Evolutionary conservation across 2,329 filamentous ascomycete species (phyloP).

Genomic region (Beauveria bassiana): DNA sequence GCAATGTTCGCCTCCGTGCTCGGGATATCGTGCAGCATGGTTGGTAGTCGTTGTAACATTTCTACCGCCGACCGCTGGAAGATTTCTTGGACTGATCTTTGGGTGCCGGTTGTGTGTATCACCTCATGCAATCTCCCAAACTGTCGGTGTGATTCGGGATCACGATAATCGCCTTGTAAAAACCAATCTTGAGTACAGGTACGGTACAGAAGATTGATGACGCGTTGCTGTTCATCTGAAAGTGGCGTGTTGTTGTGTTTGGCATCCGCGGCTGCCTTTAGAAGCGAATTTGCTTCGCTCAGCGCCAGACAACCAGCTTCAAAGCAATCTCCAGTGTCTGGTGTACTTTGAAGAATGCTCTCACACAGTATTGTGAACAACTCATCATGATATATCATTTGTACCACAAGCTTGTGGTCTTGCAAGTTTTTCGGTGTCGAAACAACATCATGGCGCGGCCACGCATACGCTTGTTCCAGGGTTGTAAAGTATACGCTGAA

Average conservation of each 20-base stretch:
- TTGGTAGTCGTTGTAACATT: neutral
- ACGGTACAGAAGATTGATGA: neutral
- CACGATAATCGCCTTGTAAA: neutral
- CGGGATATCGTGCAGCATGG: neutral
- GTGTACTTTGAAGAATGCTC: neutral
- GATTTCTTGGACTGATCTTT: neutral
- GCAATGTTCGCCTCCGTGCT: neutral
- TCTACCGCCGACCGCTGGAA: neutral
- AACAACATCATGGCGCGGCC: neutral
- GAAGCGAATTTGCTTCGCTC: neutral
- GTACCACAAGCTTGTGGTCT: neutral
- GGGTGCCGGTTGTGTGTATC: neutral
- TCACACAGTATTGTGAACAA: neutral
- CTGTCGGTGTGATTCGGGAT: neutral
- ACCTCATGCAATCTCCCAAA: neutral
- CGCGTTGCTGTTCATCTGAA: neutral
- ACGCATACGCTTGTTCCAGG: neutral
- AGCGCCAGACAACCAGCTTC: neutral
- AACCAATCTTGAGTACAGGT: neutral
- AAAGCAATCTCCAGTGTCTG: neutral
- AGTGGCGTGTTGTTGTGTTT: neutral
- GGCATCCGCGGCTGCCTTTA: neutral
- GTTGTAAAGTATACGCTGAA: constrained; percentile 4
- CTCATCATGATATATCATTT: neutral
- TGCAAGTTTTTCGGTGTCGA: neutral